Evolutionary conservation across 495 filamentous ascomycete species (phyloP).

Genomic region (Talaromyces thailandensis): DNA sequence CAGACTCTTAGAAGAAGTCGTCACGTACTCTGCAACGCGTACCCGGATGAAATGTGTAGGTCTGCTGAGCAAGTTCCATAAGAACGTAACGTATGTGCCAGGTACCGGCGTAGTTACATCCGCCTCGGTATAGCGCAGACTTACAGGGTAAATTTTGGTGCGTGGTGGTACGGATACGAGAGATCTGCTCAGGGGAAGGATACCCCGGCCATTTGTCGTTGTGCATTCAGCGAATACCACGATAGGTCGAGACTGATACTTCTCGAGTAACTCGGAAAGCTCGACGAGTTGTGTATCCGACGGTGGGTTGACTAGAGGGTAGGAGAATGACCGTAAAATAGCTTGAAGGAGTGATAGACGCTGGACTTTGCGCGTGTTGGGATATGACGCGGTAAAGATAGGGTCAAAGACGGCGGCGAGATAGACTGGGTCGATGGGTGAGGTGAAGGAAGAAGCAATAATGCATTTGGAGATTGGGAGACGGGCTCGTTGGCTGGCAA

Average conservation of each 20-base stretch:
- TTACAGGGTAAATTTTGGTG: slow-evolving; percentile 79
- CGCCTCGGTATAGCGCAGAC: slow-evolving; percentile 73
- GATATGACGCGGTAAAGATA: slow-evolving; percentile 80
- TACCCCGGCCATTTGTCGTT: slow-evolving; percentile 88
- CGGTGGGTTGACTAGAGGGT: slow-evolving; percentile 39
- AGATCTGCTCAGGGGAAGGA: slow-evolving; percentile 69
- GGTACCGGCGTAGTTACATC: slow-evolving; percentile 91
- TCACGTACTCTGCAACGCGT: slow-evolving; percentile 66
- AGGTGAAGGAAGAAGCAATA: slow-evolving; percentile 85
- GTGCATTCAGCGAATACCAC: slow-evolving; percentile 88
- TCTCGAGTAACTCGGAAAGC: slow-evolving; percentile 49
- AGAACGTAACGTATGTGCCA: slow-evolving; percentile 51
- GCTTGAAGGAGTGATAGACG: slow-evolving; percentile 67
- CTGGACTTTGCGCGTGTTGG: slow-evolving; percentile 60
- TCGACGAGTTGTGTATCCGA: slow-evolving; percentile 44
- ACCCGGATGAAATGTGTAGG: slow-evolving; percentile 87
- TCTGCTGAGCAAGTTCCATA: slow-evolving; percentile 78
- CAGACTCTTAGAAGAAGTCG: slow-evolving; percentile 9
- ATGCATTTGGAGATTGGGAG: slow-evolving; percentile 69
- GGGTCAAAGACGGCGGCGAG: slow-evolving; percentile 96
- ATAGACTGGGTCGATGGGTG: slow-evolving; percentile 87
- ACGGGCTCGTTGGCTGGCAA: slow-evolving; percentile 44
- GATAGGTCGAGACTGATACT: slow-evolving; percentile 64
- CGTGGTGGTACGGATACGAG: slow-evolving; percentile 54
- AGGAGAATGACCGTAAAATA: slow-evolving; percentile 62